Evolutionary conservation across 768 basidiomycete species (phyloP), one percentile per base, ranked within the genome.

Genomic region (Rhodotorula taiwanensis): DNA sequence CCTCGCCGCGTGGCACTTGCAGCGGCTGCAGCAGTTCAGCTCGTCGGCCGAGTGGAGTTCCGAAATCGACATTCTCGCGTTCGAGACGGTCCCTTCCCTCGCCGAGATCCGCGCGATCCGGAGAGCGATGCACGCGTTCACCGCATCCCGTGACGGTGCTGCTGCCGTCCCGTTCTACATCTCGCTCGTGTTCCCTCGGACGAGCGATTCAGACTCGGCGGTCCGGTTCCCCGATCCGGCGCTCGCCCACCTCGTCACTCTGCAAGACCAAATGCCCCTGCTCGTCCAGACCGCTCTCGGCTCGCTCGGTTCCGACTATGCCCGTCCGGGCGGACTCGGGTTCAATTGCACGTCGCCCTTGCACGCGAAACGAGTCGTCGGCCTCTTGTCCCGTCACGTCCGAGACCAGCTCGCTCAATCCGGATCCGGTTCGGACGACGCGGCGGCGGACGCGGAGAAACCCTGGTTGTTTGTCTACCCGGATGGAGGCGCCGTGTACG

Each of bases 81-180:
- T 78, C 62, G 77, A 78, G 69, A 78, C 77, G 16, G 71, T 76
- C 20, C 77, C 77, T 16, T 52, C 75, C 10, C 25, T 76, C 3
- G 47, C 51, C 13, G 77, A 78, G 59, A 69, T 74, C 23, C 43
- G 52, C 23, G 76, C 74, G 30, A 75, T 77, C 39, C 65, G 76
- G 42, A 47, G 67, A 16, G 76, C 76, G 0, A 72, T 77, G 63
- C 52, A 43, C 20, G 47, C 34, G 2, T 69, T 78, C n/a, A 5
- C 60, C 25, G 15, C 51, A 6, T 10, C 31, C 21, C 21, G 21
- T 8, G 0, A 27, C 25, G 18, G 20, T 28, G 8, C 23, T 36
- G 13, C 42, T 28, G 4, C 28, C 21, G 6, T 20, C 18, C 42
- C 64, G 31, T 76, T 73, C 66, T 76, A 74, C 72, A 74, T 76